Evolutionary conservation across 108 stramenopile species (phyloP).

Genomic region (Nitzschia palea): DNA sequence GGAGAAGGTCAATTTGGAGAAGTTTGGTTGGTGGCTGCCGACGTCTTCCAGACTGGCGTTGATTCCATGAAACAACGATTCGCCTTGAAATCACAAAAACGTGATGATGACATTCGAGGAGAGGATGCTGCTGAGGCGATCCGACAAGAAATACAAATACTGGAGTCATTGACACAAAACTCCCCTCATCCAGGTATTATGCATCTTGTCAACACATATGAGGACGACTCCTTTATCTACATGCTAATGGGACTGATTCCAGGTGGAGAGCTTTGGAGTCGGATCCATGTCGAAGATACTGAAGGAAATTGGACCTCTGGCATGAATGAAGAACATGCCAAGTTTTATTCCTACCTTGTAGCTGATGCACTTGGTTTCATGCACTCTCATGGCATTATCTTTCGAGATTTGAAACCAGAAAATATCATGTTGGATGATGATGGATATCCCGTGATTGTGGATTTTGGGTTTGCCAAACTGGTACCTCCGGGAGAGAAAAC

Average conservation of each 20-base stretch:
- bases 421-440: conserved; percentile 61
- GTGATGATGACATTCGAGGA: conserved; percentile 8
- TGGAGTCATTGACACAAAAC: conserved; percentile 48
- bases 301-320: conserved; percentile 58
- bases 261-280: conserved; percentile 83
- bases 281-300: conserved; percentile 57
- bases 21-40: conserved; percentile 74
- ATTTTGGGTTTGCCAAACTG: conserved; percentile 81
- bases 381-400: conserved; percentile 80
- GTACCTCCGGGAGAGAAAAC: conserved; percentile 79
- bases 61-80: conserved; percentile 63
- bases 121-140: conserved; percentile 61
- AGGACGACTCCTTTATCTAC: conserved; percentile 68
- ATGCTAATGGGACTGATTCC: conserved; percentile 72
- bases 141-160: conserved; percentile 80
- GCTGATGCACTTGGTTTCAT: conserved; percentile 88
- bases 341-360: conserved; percentile 73
- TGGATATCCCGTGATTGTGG: conserved; percentile 84
- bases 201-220: conserved; percentile 81
- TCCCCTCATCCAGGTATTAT: conserved; percentile 90
- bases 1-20: conserved; percentile 75
- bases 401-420: conserved; percentile 92
- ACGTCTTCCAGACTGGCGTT: conserved; percentile 29
- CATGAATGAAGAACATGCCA: conserved; percentile 53
- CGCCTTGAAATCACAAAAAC: conserved; percentile 72